Evolutionary conservation across 164 flowering plant species (phyloP), one percentile per base, ranked within the genome.

Genomic region (Chimonanthus salicifolius): DNA sequence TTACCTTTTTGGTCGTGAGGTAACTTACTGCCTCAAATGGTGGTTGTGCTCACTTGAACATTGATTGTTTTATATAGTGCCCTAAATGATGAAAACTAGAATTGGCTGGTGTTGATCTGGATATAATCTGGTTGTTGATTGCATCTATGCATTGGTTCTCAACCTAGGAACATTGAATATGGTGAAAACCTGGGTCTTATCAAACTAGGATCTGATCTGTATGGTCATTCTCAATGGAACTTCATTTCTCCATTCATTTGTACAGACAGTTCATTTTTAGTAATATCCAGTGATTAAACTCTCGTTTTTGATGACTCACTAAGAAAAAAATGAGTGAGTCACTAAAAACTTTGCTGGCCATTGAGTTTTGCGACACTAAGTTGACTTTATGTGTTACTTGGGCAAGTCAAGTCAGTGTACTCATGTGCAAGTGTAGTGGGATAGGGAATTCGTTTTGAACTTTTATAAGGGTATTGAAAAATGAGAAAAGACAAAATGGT

Each of bases 1-100:
- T 69, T 71, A 50, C 54, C 62, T 78, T 75, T 71, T 71, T 74
- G 75, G 79, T 21, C 79, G 73, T 45, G 73, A 77, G 76, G 76
- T 77, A 73, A 11, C 58, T 65, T 47, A 16, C 64, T 69, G n/a
- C 13, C 47, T 64, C 47, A 64, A 48, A 47, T 68, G 15, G 54
- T 68, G 70, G 44, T 47, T 70, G 3, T 64, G 65, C 18, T 21
- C 6, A 68, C 15, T 47, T 68, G 4, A 48, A 47, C n/a, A 51
- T 48, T 47, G 6, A 48, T 10, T 47, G 63, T 33, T 71, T 58
- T 13, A 71, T 58, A 48, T 15, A 13, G 47, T 5, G 6, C 33
- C 33, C 33, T 33, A 20, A 33, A n/a, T 66, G 68, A 45, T 54
- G 11, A 4, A 6, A 54, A 5, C 60, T 54, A 54, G 60, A n/a